Evolutionary conservation across 2,329 filamentous ascomycete genomes (phyloP), one percentile per base, ranked within the genome.

Genomic region (Escovopsis sp.): DNA sequence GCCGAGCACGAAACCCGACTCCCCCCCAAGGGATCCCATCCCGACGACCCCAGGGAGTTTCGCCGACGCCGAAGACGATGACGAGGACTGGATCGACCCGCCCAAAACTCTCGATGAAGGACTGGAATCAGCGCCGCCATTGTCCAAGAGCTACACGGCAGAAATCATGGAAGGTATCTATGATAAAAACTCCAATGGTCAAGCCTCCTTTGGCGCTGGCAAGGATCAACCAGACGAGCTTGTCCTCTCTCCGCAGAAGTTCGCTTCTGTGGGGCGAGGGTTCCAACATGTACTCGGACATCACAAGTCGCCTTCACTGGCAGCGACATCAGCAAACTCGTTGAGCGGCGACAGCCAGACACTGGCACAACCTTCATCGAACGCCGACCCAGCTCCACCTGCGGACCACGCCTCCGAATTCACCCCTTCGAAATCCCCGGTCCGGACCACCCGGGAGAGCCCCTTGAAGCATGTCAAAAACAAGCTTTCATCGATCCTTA

Each of bases 381-480:
- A 74, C 40, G 63, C 68, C 6, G 52, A 63, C 14, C 53, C 68
- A 18, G 65, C 72, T 11, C 76, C 64, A 7, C 41, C 53, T 0
- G 65, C 68, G 40, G 43, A 51, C 6, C 52, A 52, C 12, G 47
- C 41, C 8, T 49, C 70, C 13, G 46, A 68, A n/a, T n/a, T n/a
- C 54, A 60, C 70, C 54, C 61, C 68, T 43, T 53, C 60, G 3
- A 75, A 73, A 45, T 76, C 73, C 1, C 70, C 71, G 0, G 63
- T 68, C 5, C 60, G 71, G 36, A 61, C 53, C 33, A 64, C 72
- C 46, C 65, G 68, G 7, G 86, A 92, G 45, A 88, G 80, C 39
- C 85, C 85, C 5, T 58, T 94, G 39, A 94, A 87, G 56, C 85
- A 90, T 35, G 87, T 90, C 19, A 96, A 94, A 61, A 84, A 82